Evolutionary conservation across 345 rosid genomes (phyloP), one percentile per base, ranked within the genome.

Genomic region (Psidium guajava): DNA sequence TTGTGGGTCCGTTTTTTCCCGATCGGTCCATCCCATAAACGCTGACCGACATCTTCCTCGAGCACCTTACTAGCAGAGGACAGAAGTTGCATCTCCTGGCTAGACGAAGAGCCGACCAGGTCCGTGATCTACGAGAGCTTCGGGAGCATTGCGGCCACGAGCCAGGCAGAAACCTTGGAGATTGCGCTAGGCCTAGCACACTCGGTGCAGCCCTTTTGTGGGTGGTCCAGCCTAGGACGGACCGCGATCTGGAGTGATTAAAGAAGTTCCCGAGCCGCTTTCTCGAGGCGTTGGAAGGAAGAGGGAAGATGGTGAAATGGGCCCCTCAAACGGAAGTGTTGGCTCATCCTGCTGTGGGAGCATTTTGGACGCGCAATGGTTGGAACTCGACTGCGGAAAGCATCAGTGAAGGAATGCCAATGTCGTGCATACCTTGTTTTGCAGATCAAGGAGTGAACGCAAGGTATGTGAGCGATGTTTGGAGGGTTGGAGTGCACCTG

Each of bases 321-420:
- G 91, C 90, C 5, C 96, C 98, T 6, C 99, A 96, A 36, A 82
- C 87, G 47, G 91, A 91, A 32, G 94, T 93, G 18, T 87, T 96
- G 53, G 90, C 87, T 1, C 98, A 95, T 83, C 89, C 88, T 11
- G 87, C 98, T 5, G 74, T 85, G 22, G 97, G 94, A 20, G 94
- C 85, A 7, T 94, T 94, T 82, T 89, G 95, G 92, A 95, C 94
- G 0, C 98, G 93, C 74, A 75, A 86, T 51, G 97, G 96, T 7
- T 95, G 95, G 97, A 96, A 96, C 86, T 95, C 95, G 2, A 90
- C 93, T 5, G 14, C 91, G 87, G 98, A 96, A 81, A 92, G 93
- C 82, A 85, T 95, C 82, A 89, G 90, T 56, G 94, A 92, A 81
- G 93, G 94, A 27, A 94, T 92, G 50, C 96, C 98, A 1, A 91